Percentiles rank a stretch among this genome's conserved stretches.
These are phyloP conservation scores for Comarum palustre DNA, from an alignment of 306 rosid species.

Conservation along the genomic window DNA sequence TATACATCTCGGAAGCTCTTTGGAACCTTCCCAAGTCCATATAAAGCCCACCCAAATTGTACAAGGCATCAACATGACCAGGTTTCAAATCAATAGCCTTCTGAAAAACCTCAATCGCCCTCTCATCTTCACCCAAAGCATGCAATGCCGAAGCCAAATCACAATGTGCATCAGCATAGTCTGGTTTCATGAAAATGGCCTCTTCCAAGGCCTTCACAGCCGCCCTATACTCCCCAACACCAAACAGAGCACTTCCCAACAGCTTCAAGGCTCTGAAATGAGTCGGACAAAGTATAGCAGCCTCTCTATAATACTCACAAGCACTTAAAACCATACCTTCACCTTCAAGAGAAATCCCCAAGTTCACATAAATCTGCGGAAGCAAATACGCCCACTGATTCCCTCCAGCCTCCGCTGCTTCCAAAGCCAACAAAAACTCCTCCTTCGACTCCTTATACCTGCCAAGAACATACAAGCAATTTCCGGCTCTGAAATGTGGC, in stretches of 20 bases:
- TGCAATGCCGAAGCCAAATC: constrained; percentile 97
- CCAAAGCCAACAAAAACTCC: constrained; percentile 82
- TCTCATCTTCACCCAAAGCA: constrained; percentile 89
- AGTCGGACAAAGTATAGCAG: constrained; percentile 95
- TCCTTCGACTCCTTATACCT: constrained; percentile 76
- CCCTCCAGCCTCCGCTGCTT: constrained; percentile 91
- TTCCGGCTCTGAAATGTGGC: constrained; percentile 94
- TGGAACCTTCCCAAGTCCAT: constrained; percentile 93
- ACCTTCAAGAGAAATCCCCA: constrained; percentile 92
- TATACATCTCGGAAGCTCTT: constrained; percentile 97
- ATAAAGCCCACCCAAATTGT: constrained; percentile 92
- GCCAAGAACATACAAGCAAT: constrained; percentile 75
- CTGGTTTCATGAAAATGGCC: constrained; percentile 90
- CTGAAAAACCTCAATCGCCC: constrained; percentile 93
- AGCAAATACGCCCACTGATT: constrained; percentile 96
- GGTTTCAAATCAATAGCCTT: constrained; percentile 96
- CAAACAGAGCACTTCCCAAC: constrained; percentile 93
- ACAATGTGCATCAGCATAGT: constrained; percentile 95
- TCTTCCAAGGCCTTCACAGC: constrained; percentile 95
- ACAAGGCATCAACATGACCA: constrained; percentile 87
- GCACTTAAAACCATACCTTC: constrained; percentile 99
- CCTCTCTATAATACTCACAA: constrained; percentile 96
- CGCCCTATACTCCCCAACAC: constrained; percentile 94
- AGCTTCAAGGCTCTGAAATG: constrained; percentile 97
- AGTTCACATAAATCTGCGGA: constrained; percentile 92